Evolutionary conservation across 208 protist genomes (phyloP).

Genomic region (Jaenimonas drosophilae): DNA sequence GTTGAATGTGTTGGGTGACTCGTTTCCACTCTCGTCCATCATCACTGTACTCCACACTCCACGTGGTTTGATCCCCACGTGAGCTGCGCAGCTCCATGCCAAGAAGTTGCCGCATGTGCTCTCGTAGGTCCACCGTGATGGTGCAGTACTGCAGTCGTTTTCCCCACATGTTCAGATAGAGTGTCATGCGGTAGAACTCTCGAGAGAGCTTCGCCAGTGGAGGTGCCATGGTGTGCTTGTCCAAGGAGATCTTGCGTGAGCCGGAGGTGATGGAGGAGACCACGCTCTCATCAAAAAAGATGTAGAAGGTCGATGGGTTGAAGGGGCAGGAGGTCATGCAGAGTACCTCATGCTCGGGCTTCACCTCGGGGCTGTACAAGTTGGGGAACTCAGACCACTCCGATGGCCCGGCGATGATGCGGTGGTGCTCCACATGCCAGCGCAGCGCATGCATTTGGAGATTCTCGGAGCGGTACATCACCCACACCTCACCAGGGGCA

Average conservation of each 20-base stretch:
- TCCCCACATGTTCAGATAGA: slow-evolving; percentile 20
- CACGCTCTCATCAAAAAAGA: slow-evolving; percentile 21
- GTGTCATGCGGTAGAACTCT: slow-evolving; percentile 12
- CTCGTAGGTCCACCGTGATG: slow-evolving; percentile 5
- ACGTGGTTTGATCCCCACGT: neutral
- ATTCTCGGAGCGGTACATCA: slow-evolving; percentile 8
- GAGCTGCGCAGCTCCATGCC: slow-evolving; percentile 5
- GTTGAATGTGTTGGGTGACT: slow-evolving; percentile 15
- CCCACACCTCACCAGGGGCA: slow-evolving; percentile 13
- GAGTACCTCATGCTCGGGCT: slow-evolving; percentile 11
- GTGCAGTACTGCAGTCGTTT: slow-evolving; percentile 5
- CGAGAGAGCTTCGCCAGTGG: slow-evolving; percentile 4
- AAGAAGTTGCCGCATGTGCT: slow-evolving; percentile 1
- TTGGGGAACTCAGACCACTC: slow-evolving; percentile 7
- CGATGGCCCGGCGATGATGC: neutral
- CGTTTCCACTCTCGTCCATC: slow-evolving; percentile 19
- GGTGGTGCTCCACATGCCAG: slow-evolving; percentile 10
- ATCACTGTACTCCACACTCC: slow-evolving; percentile 24
- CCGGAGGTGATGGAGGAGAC: slow-evolving; percentile 4
- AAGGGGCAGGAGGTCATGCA: slow-evolving; percentile 14
- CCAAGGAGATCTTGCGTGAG: neutral
- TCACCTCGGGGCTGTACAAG: slow-evolving; percentile 12
- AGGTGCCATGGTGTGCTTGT: slow-evolving; percentile 1
- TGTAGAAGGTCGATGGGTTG: slow-evolving; percentile 13
- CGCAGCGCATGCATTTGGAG: slow-evolving; percentile 4